Percentiles rank a stretch among this genome's conserved stretches.
Evolutionary conservation across 1,284 basidiomycete species (phyloP).

Genomic region (Ceratobasidium sp.): DNA sequence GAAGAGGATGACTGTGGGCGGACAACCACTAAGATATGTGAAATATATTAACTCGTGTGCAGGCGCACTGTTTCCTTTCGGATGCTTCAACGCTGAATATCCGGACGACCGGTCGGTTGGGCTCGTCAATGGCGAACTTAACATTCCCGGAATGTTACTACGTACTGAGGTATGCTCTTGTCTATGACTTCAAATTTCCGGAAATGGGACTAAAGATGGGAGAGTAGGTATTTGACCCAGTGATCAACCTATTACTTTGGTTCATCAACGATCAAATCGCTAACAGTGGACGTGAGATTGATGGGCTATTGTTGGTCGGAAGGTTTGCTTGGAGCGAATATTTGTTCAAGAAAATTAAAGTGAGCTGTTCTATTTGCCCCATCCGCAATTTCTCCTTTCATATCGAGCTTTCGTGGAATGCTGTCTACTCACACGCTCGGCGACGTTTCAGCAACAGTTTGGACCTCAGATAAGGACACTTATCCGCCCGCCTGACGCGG

Average conservation of each 20-base stretch:
- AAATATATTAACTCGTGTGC: background rate
- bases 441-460: constrained; percentile 71
- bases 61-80: background rate
- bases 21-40: background rate
- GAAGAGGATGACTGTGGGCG: constrained; percentile 73
- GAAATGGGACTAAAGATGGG: background rate
- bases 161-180: constrained; percentile 72
- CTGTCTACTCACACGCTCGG: background rate
- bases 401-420: no score
- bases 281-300: constrained; percentile 70
- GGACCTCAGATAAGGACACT: constrained; percentile 71
- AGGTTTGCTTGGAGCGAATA: constrained; percentile 86
- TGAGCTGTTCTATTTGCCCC: background rate
- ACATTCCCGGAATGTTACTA: constrained; percentile 78
- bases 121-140: constrained; percentile 78
- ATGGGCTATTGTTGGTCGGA: constrained; percentile 83
- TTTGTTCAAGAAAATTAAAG: constrained; percentile 61
- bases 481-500: constrained; percentile 78
- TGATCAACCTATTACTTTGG: constrained; percentile 66
- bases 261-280: constrained; percentile 78
- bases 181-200: background rate
- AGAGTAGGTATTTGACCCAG: background rate
- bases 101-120: constrained; percentile 74
- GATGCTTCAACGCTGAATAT: constrained; percentile 64
- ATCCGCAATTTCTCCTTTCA: no score